Evolutionary conservation across 2,329 filamentous ascomycete genomes (phyloP), one percentile per base, ranked within the genome.

Genomic region (Hypoxylon sp.): DNA sequence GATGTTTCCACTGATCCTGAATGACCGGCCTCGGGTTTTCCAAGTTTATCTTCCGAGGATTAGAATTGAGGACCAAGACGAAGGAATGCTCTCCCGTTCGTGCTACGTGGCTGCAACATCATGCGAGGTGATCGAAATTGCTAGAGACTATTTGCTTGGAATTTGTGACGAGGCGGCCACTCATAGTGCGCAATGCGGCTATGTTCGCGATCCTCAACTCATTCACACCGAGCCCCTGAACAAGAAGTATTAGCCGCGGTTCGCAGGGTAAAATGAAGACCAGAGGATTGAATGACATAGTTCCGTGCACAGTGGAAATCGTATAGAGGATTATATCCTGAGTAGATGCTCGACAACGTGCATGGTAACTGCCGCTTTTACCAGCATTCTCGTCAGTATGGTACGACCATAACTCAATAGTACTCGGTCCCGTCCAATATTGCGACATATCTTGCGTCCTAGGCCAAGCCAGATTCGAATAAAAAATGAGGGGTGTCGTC

Each of bases 401-500:
- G 69, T 69, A 66, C 62, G 22, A 68, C 64, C 65, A 54, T 55
- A 64, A 35, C 31, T 40, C 27, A 31, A 17, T 30, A 44, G 17
- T 53, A 66, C 61, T 60, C 11, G 65, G 65, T 58, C 56, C 35
- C 57, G 59, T 59, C 46, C 68, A 68, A 68, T 68, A 66, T 66
- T 68, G 62, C 59, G 62, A 68, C 68, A 66, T 66, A 44, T 61
- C 59, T 17, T 66, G 58, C 65, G 62, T 68, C 46, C 46, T 35
- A 37, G 40, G 51, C 62, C 59, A 42, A 58, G 62, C 51, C 51
- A 55, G 33, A 64, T 61, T 69, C 33, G 60, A 62, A 60, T 55
- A 31, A 51, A 56, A 65, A 65, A 51, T 59, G 69, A 69, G 66
- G 66, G 62, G 69, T 58, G 51, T 66, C 62, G 56, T 66, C 66